Evolutionary conservation across 257 asterid genomes (phyloP).

Genomic region (Gynochthodes officinalis): DNA sequence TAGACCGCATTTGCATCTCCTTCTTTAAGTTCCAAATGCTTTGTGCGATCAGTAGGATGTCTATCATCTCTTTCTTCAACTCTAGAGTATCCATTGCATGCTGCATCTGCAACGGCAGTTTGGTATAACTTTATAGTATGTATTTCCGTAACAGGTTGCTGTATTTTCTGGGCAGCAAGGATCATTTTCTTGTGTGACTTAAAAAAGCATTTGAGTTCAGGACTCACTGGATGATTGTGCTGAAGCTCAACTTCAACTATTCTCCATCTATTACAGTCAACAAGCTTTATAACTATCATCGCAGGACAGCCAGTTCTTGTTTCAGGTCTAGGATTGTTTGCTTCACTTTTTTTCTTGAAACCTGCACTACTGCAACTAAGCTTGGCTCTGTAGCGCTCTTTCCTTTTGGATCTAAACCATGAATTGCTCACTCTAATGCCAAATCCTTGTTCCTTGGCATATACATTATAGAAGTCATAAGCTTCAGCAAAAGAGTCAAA

Average conservation of each 20-base stretch:
- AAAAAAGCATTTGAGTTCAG: constrained; percentile 50
- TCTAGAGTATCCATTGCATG: constrained; percentile 28
- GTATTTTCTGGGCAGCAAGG: constrained; percentile 37
- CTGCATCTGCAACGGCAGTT: constrained; percentile 28
- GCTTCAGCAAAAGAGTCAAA: constrained; percentile 57
- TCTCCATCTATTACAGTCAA: constrained; percentile 53
- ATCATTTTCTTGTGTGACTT: constrained; percentile 60
- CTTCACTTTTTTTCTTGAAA: constrained; percentile 61
- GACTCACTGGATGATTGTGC: constrained; percentile 61
- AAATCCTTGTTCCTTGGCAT: constrained; percentile 60
- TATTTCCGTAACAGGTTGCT: constrained; percentile 41
- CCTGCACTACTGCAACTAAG: constrained; percentile 64
- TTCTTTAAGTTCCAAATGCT: constrained; percentile 47
- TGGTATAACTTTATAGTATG: constrained; percentile 56
- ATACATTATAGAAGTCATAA: constrained; percentile 51
- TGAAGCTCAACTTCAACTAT: constrained; percentile 52
- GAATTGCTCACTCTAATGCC: constrained; percentile 64
- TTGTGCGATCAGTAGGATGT: constrained; percentile 26
- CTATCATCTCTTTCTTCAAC: constrained; percentile 24
- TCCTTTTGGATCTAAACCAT: constrained; percentile 62
- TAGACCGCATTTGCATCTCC: constrained; percentile 54
- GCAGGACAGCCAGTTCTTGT: constrained; percentile 70
- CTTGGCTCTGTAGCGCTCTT: constrained; percentile 62
- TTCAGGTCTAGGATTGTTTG: constrained; percentile 60
- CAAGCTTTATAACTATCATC: constrained; percentile 54